phyloP scores from a whole-genome alignment of 352 stramenopile genomes.

The Phytophthora sp. region DNA sequence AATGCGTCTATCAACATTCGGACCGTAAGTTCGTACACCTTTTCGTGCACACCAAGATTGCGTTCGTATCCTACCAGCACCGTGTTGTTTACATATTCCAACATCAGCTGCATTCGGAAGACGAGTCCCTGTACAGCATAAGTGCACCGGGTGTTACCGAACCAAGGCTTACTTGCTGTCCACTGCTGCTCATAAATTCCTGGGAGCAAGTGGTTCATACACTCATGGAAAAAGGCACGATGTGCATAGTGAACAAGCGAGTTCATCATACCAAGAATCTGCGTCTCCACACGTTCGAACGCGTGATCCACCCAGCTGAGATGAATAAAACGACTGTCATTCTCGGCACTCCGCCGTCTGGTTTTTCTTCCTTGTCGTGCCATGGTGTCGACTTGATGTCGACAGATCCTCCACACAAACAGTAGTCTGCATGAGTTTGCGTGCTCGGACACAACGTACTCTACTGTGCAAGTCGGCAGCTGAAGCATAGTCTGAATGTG shows the following conservation, averaged over 20 bases:
- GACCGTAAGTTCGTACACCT: slow-evolving; percentile 55
- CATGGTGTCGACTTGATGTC: slow-evolving; percentile 59
- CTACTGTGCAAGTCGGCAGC: slow-evolving; percentile 35
- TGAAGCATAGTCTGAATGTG: slow-evolving; percentile 40
- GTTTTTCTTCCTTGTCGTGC: slow-evolving; percentile 37
- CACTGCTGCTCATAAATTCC: slow-evolving; percentile 68
- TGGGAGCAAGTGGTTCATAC: slow-evolving; percentile 44
- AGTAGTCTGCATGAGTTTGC: slow-evolving; percentile 59
- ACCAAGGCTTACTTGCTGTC: slow-evolving; percentile 61
- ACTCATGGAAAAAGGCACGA: slow-evolving; percentile 68
- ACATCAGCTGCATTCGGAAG: slow-evolving; percentile 49
- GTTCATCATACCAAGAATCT: slow-evolving; percentile 57
- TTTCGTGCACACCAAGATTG: slow-evolving; percentile 66
- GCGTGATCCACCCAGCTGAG: slow-evolving; percentile 69
- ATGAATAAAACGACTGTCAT: slow-evolving; percentile 45
- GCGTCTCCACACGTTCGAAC: slow-evolving; percentile 63
- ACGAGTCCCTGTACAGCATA: slow-evolving; percentile 66
- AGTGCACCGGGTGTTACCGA: slow-evolving; percentile 61
- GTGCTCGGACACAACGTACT: slow-evolving; percentile 61
- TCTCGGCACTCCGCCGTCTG: slow-evolving; percentile 13
- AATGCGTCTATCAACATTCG: slow-evolving; percentile 62
- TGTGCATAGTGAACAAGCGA: slow-evolving; percentile 60
- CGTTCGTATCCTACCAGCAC: slow-evolving; percentile 57
- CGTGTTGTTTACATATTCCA: slow-evolving; percentile 48
- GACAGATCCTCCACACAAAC: slow-evolving; percentile 71